phyloP scores from a whole-genome alignment of 305 asterid genomes.

The Ajuga reptans region DNA sequence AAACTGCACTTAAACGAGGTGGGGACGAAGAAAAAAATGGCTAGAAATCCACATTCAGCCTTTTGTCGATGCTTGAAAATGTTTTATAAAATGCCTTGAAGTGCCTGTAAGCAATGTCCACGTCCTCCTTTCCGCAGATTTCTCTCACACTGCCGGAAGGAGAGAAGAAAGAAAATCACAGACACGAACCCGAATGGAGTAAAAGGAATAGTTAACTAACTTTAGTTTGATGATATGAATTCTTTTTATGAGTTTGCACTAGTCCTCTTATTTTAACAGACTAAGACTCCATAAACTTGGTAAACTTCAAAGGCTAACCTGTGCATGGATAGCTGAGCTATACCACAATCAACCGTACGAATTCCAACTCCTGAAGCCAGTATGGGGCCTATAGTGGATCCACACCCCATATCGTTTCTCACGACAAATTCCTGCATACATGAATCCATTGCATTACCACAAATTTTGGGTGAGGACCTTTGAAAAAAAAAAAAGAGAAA shows the following conservation, averaged over 20 bases:
- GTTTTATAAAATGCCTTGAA: slow-evolving; percentile 78
- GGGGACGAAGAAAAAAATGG: neutral
- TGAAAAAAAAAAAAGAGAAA: no score
- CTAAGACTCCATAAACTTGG: neutral
- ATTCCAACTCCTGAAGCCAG: slow-evolving; percentile 94
- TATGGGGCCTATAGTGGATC: slow-evolving; percentile 94
- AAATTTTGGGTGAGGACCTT: neutral
- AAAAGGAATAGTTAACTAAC: neutral
- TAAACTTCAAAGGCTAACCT: slow-evolving; percentile 36
- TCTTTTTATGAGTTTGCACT: neutral
- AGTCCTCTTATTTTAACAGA: neutral
- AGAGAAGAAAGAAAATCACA: neutral
- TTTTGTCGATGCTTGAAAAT: slow-evolving; percentile 72
- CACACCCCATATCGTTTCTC: slow-evolving; percentile 96
- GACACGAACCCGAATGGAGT: neutral
- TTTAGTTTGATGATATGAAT: neutral
- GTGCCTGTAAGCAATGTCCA: slow-evolving; percentile 81
- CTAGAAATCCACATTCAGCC: slow-evolving; percentile 60
- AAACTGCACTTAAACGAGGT: neutral
- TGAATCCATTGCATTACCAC: neutral
- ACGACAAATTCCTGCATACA: slow-evolving; percentile 70
- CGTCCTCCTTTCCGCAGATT: slow-evolving; percentile 76
- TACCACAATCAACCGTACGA: slow-evolving; percentile 97
- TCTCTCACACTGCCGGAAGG: slow-evolving; percentile 67
- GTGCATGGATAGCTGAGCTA: slow-evolving; percentile 96